A percentile compares a stretch with the other conserved stretches of the same genome.
Conservation (phyloP, 2,329 filamentous ascomycete species). For the Nannizziopsis barbatae region DNA sequence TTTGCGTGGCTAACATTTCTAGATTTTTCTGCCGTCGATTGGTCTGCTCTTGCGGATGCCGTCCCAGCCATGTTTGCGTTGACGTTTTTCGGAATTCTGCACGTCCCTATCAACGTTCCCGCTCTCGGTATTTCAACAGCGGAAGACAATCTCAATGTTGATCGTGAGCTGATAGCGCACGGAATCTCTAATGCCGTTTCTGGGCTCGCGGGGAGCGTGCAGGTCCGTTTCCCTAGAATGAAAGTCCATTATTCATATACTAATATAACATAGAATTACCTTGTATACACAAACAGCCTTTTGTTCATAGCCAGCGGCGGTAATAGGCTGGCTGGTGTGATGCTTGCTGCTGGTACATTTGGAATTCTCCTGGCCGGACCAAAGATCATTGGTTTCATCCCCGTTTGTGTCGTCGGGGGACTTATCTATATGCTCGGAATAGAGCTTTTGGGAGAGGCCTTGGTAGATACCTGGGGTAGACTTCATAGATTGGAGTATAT, state of each 20-base stretch:
- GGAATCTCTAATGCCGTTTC: conserved; percentile 88
- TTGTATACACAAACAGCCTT: conserved; percentile 96
- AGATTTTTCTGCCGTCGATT: conserved; percentile 75
- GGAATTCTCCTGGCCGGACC: conserved; percentile 78
- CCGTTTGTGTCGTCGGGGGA: conserved; percentile 91
- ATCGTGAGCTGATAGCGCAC: conserved; percentile 83
- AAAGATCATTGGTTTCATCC: conserved; percentile 81
- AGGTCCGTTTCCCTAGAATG: conserved; percentile 31
- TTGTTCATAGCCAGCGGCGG: conserved; percentile 92
- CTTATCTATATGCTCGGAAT: conserved; percentile 93
- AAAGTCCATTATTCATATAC: conserved; percentile 12
- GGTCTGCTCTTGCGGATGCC: conserved; percentile 69
- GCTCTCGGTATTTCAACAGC: conserved; percentile 81
- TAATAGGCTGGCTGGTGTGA: conserved; percentile 70
- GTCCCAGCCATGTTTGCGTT: conserved; percentile 92
- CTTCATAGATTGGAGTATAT: conserved; percentile 77
- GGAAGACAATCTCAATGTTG: conserved; percentile 83
- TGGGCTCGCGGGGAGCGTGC: conserved; percentile 74
- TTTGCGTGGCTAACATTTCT: conserved; percentile 5
- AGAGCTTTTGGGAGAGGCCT: conserved; percentile 75
- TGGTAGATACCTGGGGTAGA: conserved; percentile 81
- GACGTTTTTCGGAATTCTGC: conserved; percentile 93
- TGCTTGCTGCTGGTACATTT: conserved; percentile 70
- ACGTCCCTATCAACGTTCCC: conserved; percentile 96
- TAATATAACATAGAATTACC: conserved; percentile 61